Conservation (phyloP, 2,329 filamentous ascomycete species). For the Gremmenia infestans region DNA sequence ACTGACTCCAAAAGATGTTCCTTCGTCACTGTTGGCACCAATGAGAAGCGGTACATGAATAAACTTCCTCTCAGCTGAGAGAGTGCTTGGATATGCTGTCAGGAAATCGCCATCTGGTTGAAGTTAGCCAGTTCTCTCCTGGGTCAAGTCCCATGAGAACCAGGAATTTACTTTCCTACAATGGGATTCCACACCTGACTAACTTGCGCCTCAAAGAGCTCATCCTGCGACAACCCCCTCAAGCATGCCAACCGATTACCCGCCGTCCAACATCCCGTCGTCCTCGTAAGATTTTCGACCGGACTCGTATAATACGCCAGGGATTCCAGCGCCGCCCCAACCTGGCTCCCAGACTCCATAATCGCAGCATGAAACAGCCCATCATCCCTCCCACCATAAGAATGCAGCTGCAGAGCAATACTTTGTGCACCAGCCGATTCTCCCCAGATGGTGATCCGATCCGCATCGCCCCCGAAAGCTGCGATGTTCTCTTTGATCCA, state of each 20-base stretch:
- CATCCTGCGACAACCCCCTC: conserved; percentile 14
- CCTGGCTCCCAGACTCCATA: conserved; percentile 43
- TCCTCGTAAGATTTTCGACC: conserved; percentile 35
- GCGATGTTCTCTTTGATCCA: conserved; percentile 8
- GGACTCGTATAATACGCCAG: conserved; percentile 32
- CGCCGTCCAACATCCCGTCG: conserved; percentile 19
- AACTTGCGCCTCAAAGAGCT: conserved; percentile 13
- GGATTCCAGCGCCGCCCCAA: conserved; percentile 19
- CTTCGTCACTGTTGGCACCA: conserved; percentile 47
- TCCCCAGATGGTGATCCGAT: conserved; percentile 38
- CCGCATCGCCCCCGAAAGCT: conserved; percentile 38
- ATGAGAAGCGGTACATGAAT: conserved; percentile 41
- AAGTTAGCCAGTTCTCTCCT: neutral
- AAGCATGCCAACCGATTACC: conserved; percentile 20
- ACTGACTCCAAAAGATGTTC: conserved; percentile 38
- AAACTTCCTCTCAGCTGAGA: conserved; percentile 39
- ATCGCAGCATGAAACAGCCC: conserved; percentile 50
- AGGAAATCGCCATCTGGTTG: conserved; percentile 41
- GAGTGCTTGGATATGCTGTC: conserved; percentile 43
- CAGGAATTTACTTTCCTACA: conserved; percentile 2
- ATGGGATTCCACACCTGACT: conserved; percentile 22
- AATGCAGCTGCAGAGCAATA: conserved; percentile 49
- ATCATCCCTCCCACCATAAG: conserved; percentile 51
- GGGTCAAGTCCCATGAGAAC: neutral
- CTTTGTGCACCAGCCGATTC: conserved; percentile 47